Evolutionary conservation across 2,329 filamentous ascomycete genomes (phyloP).

Genomic region (Aspergillus ochraceoroseus): DNA sequence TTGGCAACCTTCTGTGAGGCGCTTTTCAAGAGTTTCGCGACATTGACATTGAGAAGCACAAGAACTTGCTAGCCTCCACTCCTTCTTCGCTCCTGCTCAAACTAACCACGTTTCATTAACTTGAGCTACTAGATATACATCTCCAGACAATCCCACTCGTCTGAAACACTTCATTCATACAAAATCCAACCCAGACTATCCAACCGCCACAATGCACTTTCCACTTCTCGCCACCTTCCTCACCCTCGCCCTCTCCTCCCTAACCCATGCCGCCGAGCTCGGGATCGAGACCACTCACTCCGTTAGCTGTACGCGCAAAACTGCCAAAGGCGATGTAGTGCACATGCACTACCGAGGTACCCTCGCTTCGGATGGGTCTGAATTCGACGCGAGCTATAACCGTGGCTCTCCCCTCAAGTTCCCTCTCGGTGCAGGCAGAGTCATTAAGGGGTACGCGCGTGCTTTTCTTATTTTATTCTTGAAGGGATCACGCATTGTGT

Average conservation of each 20-base stretch:
- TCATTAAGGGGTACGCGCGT: slow-evolving; percentile 72
- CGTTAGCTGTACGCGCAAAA: slow-evolving; percentile 76
- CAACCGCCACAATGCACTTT: slow-evolving; percentile 42
- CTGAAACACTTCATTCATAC: not conserved
- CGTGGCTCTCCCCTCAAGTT: slow-evolving; percentile 72
- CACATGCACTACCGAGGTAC: slow-evolving; percentile 86
- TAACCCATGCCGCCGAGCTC: slow-evolving; percentile 53
- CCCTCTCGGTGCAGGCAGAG: slow-evolving; percentile 70
- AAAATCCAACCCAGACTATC: not conserved
- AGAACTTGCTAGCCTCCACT: no score
- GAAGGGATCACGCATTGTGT: not conserved
- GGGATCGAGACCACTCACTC: slow-evolving; percentile 70
- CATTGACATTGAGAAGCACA: no score
- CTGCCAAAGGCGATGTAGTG: slow-evolving; percentile 69
- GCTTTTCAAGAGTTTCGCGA: no score
- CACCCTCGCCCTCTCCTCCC: slow-evolving; percentile 40
- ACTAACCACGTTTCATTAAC: not conserved
- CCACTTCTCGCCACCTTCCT: slow-evolving; percentile 38
- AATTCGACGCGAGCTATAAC: slow-evolving; percentile 83
- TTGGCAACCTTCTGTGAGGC: no score
- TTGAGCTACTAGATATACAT: no score
- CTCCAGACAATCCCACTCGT: no score
- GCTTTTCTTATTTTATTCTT: slow-evolving; percentile 1
- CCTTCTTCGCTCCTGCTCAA: no score
- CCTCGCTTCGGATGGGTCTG: slow-evolving; percentile 63